A percentile compares a stretch with the other conserved stretches of the same genome.
phyloP scores from a whole-genome alignment of 208 protist species.

The Entamoeba dispar region DNA sequence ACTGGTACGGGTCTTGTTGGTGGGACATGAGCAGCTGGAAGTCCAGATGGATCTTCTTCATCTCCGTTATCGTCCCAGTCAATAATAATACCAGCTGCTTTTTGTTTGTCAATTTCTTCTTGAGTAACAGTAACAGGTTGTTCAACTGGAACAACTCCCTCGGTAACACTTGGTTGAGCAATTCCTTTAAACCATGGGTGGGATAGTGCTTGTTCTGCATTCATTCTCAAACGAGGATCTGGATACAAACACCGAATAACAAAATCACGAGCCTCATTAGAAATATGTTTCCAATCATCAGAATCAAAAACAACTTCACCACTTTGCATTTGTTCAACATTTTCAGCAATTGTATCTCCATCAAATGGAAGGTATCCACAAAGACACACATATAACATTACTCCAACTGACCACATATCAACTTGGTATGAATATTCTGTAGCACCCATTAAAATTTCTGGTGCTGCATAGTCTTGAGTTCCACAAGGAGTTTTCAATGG shows the following conservation, averaged over 20 bases:
- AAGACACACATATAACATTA: background rate
- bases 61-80: background rate
- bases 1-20: background rate
- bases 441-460: conserved; percentile 40
- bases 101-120: background rate
- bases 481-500: background rate
- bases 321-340: background rate
- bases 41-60: background rate
- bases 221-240: background rate
- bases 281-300: background rate
- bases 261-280: background rate
- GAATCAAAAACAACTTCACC: background rate
- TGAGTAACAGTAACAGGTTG: background rate
- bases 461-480: conserved; percentile 35
- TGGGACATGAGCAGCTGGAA: background rate
- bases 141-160: background rate
- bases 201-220: background rate
- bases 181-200: background rate
- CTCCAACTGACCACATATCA: conserved; percentile 39
- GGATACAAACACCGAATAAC: background rate
- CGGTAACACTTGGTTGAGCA: background rate
- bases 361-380: background rate
- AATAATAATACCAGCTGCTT: background rate
- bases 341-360: background rate
- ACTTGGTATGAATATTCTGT: conserved; percentile 28